Evolutionary conservation across 1,284 basidiomycete genomes (phyloP), one percentile per base, ranked within the genome.

Genomic region (Acaromyces ingoldii): DNA sequence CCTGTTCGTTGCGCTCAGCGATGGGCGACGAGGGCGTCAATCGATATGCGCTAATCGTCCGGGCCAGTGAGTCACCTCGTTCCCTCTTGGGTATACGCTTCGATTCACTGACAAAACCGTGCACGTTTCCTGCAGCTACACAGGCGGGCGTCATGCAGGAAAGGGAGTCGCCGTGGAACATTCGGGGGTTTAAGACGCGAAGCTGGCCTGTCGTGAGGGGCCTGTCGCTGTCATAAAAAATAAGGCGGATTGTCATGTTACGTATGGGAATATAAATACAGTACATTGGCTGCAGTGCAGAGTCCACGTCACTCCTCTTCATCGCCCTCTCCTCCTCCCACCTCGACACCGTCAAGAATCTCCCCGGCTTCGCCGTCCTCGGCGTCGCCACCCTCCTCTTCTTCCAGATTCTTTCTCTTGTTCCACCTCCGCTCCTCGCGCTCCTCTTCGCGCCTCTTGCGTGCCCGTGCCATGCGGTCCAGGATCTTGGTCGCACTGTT

Each of bases 401-500:
- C 13, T 7, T 33, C 46, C 42, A 33, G 31, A 9, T 30, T 30
- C 29, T 26, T 45, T 6, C 29, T 6, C 4, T 30, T 17, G 3
- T 45, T 26, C 41, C 49, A 24, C 26, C 29, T n/a, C 25, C 19
- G 26, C 42, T 49, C 26, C 30, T 51, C 34, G 17, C 53, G 54
- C n/a, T 42, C 52, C 26, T 66, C 51, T 1, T 50, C 49, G 9
- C 51, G 48, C 49, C 31, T 46, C 47, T 58, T 57, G 17, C 25
- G 17, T 11, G 26, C 26, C 4, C 13, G 30, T 4, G 17, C 42
- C 66, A 88, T 77, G 78, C 86, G 88, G 58, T 85, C 83, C 45
- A 91, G 81, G 43, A 90, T 80, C 75, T 88, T 89, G 59, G 86
- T 87, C 22, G 88, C 88, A 40, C 87, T 82, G 74, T 93, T 93